Percentiles rank a stretch among this genome's conserved stretches.
phyloP scores from a whole-genome alignment of 371 early-diverging fungal species.

The Mortierella sp. region DNA sequence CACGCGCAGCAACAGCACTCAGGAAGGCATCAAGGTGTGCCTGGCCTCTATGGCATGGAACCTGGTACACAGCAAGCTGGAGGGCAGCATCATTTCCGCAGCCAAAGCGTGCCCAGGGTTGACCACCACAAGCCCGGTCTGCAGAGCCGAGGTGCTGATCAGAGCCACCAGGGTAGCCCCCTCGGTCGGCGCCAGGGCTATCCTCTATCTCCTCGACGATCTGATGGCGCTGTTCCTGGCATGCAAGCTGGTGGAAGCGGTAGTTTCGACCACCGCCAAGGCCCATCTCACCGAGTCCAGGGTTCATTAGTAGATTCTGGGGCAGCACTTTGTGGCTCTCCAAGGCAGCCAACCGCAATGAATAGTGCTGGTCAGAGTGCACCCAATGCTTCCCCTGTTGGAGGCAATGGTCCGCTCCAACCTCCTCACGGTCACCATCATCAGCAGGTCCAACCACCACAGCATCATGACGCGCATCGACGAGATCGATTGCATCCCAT shows the following conservation, averaged over 20 bases:
- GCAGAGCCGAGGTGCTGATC: conserved; percentile 6
- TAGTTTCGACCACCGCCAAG: conserved; percentile 4
- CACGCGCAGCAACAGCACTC: no score
- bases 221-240: not conserved
- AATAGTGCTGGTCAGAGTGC: not conserved
- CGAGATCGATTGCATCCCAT: conserved; percentile 29
- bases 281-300: not conserved
- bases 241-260: not conserved
- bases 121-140: conserved; percentile 15
- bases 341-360: no score
- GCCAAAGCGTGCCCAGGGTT: conserved; percentile 22
- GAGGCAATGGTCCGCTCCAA: conserved; percentile 1
- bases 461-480: conserved; percentile 20
- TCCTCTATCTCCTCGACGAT: conserved; percentile 15
- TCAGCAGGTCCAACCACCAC: conserved; percentile 7
- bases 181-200: not conserved
- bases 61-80: conserved; percentile 2
- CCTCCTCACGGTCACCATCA: not conserved
- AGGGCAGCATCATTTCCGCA: conserved; percentile 11
- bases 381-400: conserved; percentile 1
- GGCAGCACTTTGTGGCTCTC: no score
- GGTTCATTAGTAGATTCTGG: conserved; percentile 2
- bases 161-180: conserved; percentile 6
- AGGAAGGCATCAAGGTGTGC: no score
- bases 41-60: not conserved